phyloP scores from a whole-genome alignment of 2,329 filamentous ascomycete species.

The Sporothrix protearum region DNA sequence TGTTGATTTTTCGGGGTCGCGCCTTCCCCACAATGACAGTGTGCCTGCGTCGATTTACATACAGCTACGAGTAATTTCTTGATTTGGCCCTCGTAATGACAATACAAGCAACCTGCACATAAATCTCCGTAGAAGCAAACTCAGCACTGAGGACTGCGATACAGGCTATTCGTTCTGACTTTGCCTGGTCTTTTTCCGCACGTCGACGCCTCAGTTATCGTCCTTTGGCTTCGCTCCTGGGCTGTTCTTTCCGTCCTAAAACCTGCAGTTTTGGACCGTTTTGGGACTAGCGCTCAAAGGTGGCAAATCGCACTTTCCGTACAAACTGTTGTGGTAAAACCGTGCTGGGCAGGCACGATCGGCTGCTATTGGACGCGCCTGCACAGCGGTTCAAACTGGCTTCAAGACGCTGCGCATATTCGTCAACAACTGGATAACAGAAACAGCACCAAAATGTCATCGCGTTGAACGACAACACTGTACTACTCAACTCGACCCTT shows the following conservation, averaged over 20 bases:
- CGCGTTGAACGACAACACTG: not conserved
- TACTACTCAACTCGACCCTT: not conserved
- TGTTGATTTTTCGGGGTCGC: not conserved
- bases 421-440: not conserved
- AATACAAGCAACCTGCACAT: not conserved
- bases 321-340: not conserved
- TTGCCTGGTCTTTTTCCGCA: not conserved
- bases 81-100: not conserved
- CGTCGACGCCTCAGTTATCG: not conserved
- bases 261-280: not conserved
- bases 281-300: not conserved
- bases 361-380: constrained; percentile 14
- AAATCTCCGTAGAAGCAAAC: not conserved
- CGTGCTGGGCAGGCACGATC: constrained; percentile 12
- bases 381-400: not conserved
- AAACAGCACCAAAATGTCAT: not conserved
- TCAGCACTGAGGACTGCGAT: not conserved
- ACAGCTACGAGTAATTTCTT: not conserved
- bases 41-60: not conserved
- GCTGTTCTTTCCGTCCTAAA: not conserved
- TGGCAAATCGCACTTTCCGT: constrained; percentile 9
- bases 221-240: not conserved
- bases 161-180: not conserved
- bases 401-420: not conserved
- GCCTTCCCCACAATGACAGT: constrained; percentile 4